A percentile compares a stretch with the other conserved stretches of the same genome.
phyloP scores from a whole-genome alignment of 306 rosid genomes.

The Inga laurina region DNA sequence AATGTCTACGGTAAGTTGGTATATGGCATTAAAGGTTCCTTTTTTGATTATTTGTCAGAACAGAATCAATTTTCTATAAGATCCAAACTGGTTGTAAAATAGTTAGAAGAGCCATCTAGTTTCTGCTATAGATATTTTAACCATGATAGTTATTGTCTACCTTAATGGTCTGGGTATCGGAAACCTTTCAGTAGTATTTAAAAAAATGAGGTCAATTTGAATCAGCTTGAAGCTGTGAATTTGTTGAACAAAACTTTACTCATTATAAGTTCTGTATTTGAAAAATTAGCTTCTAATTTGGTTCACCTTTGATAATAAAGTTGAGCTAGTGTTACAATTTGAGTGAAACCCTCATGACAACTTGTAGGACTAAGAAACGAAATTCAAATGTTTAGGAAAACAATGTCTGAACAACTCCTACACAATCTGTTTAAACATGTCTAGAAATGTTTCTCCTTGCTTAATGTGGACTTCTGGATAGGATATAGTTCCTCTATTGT shows the following conservation, averaged over 20 bases:
- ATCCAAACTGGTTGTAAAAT: background rate
- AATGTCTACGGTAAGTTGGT: constrained; percentile 64
- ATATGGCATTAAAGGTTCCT: background rate
- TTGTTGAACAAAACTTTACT: background rate
- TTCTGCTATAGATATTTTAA: background rate
- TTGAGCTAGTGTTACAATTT: background rate
- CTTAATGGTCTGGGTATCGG: background rate
- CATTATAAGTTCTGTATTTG: background rate
- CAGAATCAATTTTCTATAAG: background rate
- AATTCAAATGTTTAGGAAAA: constrained; percentile 8
- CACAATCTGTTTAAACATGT: background rate
- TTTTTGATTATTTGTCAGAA: background rate
- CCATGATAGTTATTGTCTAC: background rate
- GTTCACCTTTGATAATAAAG: background rate
- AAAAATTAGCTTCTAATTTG: constrained; percentile 1
- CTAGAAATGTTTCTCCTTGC: constrained; percentile 5
- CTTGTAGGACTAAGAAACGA: constrained; percentile 12
- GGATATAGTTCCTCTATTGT: constrained; percentile 1
- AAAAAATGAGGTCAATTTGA: background rate
- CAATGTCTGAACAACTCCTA: background rate
- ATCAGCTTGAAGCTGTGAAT: background rate
- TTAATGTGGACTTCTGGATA: constrained; percentile 16
- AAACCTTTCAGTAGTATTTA: background rate
- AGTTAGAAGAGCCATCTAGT: background rate
- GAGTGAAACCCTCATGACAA: background rate